Evolutionary conservation across 1,139 yeast species (phyloP).

Genomic region (Zygosaccharomyces sapae): DNA sequence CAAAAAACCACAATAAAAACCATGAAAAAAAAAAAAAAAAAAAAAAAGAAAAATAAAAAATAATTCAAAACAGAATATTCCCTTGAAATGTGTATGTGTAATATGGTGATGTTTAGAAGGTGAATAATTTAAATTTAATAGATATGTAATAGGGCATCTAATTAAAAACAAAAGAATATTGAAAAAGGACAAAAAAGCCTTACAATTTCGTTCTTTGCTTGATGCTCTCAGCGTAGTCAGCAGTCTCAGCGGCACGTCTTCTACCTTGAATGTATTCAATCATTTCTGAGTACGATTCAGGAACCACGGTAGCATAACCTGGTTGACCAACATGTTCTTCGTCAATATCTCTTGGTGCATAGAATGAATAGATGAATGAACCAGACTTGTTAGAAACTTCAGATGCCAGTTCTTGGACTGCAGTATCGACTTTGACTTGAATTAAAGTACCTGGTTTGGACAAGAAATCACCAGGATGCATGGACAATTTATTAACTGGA

Average conservation of each 20-base stretch:
- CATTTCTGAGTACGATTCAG: constrained; percentile 87
- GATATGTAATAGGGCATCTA: constrained; percentile 1
- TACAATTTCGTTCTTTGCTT: constrained; percentile 6
- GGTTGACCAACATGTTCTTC: constrained; percentile 39
- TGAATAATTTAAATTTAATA: constrained; percentile 2
- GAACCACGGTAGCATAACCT: constrained; percentile 66
- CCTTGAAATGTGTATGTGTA: constrained; percentile 1
- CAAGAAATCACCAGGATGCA: constrained; percentile 55
- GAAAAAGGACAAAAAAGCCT: too few species aligned
- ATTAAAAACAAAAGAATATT: background rate
- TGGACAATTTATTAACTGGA: constrained; percentile 52
- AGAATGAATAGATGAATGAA: constrained; percentile 81
- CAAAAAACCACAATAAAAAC: background rate
- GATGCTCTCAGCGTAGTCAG: constrained; percentile 48
- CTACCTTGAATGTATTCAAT: constrained; percentile 86
- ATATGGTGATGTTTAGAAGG: constrained; percentile 4
- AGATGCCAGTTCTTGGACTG: constrained; percentile 63
- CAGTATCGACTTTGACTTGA: constrained; percentile 84
- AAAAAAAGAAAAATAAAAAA: background rate
- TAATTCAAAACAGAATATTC: background rate
- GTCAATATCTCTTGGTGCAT: constrained; percentile 58
- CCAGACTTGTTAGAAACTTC: constrained; percentile 69
- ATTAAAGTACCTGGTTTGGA: constrained; percentile 80
- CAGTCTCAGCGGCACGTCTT: constrained; percentile 82
- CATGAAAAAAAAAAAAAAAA: background rate